Base-by-base conservation (phyloP, 2,329 filamentous ascomycete species). In the Phialocephala sp. region DNA sequence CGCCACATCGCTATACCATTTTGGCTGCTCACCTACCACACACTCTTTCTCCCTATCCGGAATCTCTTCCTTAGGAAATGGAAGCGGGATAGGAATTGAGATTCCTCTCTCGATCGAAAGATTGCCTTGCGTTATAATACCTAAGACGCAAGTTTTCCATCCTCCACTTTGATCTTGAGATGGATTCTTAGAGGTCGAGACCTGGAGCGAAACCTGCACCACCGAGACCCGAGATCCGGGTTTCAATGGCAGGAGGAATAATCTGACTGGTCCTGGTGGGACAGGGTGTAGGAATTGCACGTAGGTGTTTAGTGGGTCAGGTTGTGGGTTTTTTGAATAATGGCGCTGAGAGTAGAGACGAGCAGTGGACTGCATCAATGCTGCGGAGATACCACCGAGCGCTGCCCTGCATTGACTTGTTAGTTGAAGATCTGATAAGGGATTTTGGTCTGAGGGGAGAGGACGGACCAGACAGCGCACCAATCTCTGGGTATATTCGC, bases 401-500 rank as follows among this genome's bases (percentile, higher is more conserved):
- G 59, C 59, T 54, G 59, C 45, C 47, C 45, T 61, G 35, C 1
- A 4, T 4, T 18, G 8, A 32, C 22, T 27, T 36, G n/a, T 43
- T 14, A 43, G 41, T 18, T 18, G 41, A 43, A 8, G 15, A 36
- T 8, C 4, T 35, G 18, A 20, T 45, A 24, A 32, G 14, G 14
- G 35, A 47, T 14, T 27, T 18, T 15, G 12, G 1, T 18, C 0
- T 32, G 15, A n/a, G n/a, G 37, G n/a, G 15, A 18, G 35, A 12
- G 14, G 2, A 55, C n/a, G 18, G 15, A 61, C 59, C 35, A 61
- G 18, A 37, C 35, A 27, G n/a, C 45, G 35, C 47, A 61, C 59
- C 59, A 61, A 12, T 61, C 59, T 32, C 45, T 54, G n/a, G 59
- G 45, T 61, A 61, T 39, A 18, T 32, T 54, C 41, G 27, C 59